These are phyloP conservation scores for Syzygium aromaticum DNA, from an alignment of 345 rosid genomes.

Conservation along the genomic window DNA sequence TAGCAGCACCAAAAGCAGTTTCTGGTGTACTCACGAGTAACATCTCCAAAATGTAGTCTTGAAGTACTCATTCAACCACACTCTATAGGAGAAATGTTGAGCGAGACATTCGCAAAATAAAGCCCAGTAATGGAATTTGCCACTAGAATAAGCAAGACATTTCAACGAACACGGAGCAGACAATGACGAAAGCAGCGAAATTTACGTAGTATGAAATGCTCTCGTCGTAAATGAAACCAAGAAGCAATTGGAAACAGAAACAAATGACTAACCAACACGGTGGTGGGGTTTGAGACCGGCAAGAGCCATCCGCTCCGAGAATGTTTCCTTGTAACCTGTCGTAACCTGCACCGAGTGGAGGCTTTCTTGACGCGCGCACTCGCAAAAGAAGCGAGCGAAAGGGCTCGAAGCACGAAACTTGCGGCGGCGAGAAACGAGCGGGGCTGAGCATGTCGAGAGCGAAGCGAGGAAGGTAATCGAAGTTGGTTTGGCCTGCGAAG, in stretches of 20 bases:
- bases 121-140: not conserved
- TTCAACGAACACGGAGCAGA: not conserved
- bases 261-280: conserved; percentile 49
- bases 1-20: not conserved
- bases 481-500: not conserved
- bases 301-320: conserved; percentile 65
- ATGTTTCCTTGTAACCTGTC: conserved; percentile 35
- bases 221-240: not conserved
- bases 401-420: not conserved
- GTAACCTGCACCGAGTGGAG: conserved; percentile 9
- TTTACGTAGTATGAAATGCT: not conserved
- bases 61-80: not conserved
- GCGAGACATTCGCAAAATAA: not conserved
- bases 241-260: not conserved
- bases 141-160: not conserved
- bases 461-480: conserved; percentile 5
- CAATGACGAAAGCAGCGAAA: not conserved
- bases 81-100: not conserved
- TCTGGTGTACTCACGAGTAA: not conserved
- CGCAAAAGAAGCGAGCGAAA: conserved; percentile 32
- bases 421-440: not conserved
- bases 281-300: conserved; percentile 85
- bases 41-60: not conserved
- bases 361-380: conserved; percentile 13
- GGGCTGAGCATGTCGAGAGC: not conserved